Evolutionary conservation across 441 rosid species (phyloP), one percentile per base, ranked within the genome.

Genomic region (Gossypium gossypioides): DNA sequence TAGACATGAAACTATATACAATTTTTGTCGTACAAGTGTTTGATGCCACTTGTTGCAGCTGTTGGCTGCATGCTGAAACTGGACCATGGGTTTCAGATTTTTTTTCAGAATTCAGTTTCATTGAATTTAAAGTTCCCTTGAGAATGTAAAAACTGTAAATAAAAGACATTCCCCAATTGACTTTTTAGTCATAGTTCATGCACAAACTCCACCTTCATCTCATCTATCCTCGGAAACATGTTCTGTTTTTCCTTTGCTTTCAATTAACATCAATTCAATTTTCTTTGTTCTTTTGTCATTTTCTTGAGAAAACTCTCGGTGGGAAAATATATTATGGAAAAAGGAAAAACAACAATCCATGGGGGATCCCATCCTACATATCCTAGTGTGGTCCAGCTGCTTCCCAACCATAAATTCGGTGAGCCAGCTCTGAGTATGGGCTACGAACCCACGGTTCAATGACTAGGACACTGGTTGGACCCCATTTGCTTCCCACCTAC

Each of bases 341-440:
- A 32, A 1, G 37, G 37, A 5, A 32, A 32, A 32, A 32, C 37
- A 32, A 5, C 37, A 32, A 32, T 32, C 37, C 37, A 32, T 32
- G 37, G 37, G 37, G 37, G 37, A 32, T 32, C 37, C 37, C 37
- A 32, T 32, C 37, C 37, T 32, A 32, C 7, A 5, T 32, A 5
- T 5, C 37, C 1, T 13, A 19, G 73, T 13, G 77, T 52, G 79
- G 75, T 75, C 76, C 82, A 76, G 82, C 78, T 72, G 79, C 79
- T 27, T 54, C 70, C 77, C 69, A 69, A 40, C 73, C 57, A 62
- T 63, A 55, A 74, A 67, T 72, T 13, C 42, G 55, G 70, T 32
- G 54, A 40, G 52, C 71, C 76, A 52, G 8, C 46, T 32, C 34
- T 29, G 34, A 29, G 34, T 4, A 5, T 29, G 34, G 34, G 34